Evolutionary conservation across 306 rosid genomes (phyloP), one percentile per base, ranked within the genome.

Genomic region (Sindora glabra): DNA sequence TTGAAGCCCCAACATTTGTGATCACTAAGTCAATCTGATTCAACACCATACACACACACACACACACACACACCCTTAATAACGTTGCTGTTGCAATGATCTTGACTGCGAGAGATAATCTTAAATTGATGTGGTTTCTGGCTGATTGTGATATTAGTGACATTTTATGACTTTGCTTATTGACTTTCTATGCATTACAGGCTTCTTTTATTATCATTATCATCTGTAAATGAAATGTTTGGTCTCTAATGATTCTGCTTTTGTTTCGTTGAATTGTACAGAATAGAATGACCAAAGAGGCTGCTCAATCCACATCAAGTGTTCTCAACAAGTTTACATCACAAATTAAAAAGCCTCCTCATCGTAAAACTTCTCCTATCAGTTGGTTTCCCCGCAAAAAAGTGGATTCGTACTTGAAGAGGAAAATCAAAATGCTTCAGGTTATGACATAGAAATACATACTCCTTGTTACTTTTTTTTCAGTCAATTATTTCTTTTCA

Each of bases 381-480:
- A 89, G 84, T 62, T 92, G 96, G 99, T 92, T 92, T 54, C 97
- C 90, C 0, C 80, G 96, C 38, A 89, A 80, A 66, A 92, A 89
- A 75, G 82, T 71, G 57, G 95, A 89, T 59, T 89, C 99, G 25
- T 92, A 86, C 79, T 78, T 92, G 69, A 73, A 81, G 56, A 82
- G 96, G 63, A 92, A 92, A 74, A 82, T 92, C 29, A 82, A 89
- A 75, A 89, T 82, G 99, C 80, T 92, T 49, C 96, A 92, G 98
- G 98, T 91, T 56, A 45, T 47, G 48, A 14, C 48, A 18, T 53
- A 13, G n/a, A 18, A 5, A 42, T 47, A 19, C 56, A 34, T 49
- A 11, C 25, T 33, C 26, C n/a, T 4, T 48, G 23, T 32, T 39
- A 40, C 61, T 52, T n/a, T 30, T 60, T 50, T 24, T 23, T 27